Percentiles rank a stretch among this genome's conserved stretches.
These are phyloP conservation scores for Diatrype stigma DNA, from an alignment of 2,329 filamentous ascomycete species.

Conservation along the genomic window DNA sequence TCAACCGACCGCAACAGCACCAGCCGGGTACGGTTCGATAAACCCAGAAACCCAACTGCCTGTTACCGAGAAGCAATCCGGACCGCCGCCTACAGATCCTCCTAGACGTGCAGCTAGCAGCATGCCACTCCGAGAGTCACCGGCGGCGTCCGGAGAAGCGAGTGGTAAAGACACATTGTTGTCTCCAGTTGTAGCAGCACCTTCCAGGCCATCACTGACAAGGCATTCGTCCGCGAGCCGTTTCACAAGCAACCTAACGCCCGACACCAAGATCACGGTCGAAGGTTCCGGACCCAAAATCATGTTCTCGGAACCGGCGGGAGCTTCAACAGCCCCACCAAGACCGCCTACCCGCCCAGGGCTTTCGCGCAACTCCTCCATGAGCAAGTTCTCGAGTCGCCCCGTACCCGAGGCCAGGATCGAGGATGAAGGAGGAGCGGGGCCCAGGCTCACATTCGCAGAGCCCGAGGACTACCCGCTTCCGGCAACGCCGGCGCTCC, in stretches of 20 bases:
- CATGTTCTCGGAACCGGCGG: constrained; percentile 64
- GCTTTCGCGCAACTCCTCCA: constrained; percentile 43
- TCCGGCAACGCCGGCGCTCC: constrained; percentile 31
- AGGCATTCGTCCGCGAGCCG: constrained; percentile 52
- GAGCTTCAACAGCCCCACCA: constrained; percentile 25
- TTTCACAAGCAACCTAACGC: constrained; percentile 71
- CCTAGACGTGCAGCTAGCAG: constrained; percentile 10
- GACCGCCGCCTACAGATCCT: constrained; percentile 9
- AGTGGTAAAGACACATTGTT: background rate
- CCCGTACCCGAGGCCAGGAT: constrained; percentile 59
- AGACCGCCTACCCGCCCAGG: constrained; percentile 29
- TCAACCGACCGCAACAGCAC: constrained; percentile 13
- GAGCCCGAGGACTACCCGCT: constrained; percentile 25
- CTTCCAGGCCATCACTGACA: constrained; percentile 43
- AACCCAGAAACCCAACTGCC: constrained; percentile 1
- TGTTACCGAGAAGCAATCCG: constrained; percentile 3
- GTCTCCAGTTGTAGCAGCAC: constrained; percentile 9
- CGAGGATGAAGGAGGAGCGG: constrained; percentile 50
- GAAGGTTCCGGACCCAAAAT: constrained; percentile 66
- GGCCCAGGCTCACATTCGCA: constrained; percentile 62
- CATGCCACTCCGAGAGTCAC: constrained; percentile 3
- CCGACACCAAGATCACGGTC: constrained; percentile 61
- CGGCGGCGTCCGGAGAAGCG: constrained; percentile 4
- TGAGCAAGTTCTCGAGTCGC: constrained; percentile 58
- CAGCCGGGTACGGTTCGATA: constrained; percentile 24